Evolutionary conservation across 208 protist genomes (phyloP).

Genomic region (Acanthamoeba lenticulata): DNA sequence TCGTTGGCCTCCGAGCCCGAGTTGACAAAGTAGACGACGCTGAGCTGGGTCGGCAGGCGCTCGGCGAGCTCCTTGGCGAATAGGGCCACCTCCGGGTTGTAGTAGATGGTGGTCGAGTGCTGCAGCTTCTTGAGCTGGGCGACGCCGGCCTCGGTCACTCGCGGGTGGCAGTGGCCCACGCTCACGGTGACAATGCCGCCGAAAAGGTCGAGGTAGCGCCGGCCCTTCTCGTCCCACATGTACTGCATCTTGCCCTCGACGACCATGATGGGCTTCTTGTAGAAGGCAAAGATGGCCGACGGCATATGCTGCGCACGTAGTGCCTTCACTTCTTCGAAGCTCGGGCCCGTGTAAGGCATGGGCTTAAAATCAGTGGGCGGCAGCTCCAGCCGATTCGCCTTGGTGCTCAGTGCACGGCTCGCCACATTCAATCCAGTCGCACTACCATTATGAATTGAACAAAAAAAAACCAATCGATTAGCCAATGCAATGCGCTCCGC

Average conservation of each 20-base stretch:
- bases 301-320: conserved; percentile 63
- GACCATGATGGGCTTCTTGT: conserved; percentile 82
- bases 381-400: conserved; percentile 18
- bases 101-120: conserved; percentile 86
- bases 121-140: conserved; percentile 83
- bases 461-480: not conserved
- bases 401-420: not conserved
- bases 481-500: not conserved
- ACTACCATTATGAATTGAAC: not conserved
- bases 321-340: conserved; percentile 51
- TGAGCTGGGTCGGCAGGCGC: conserved; percentile 73
- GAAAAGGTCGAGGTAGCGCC: conserved; percentile 74
- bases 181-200: conserved; percentile 74
- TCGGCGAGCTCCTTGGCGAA: conserved; percentile 78
- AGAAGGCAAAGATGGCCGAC: conserved; percentile 75
- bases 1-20: conserved; percentile 91
- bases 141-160: conserved; percentile 78
- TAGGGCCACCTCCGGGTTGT: conserved; percentile 73
- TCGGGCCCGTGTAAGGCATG: conserved; percentile 39
- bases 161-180: conserved; percentile 87
- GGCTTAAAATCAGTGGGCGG: conserved; percentile 30
- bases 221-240: conserved; percentile 78
- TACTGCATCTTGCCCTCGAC: conserved; percentile 82
- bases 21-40: conserved; percentile 88
- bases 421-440: not conserved